Percentiles rank a stretch among this genome's conserved stretches.
These are phyloP conservation scores for Quercus glauca DNA, from an alignment of 306 rosid genomes.

Conservation along the genomic window DNA sequence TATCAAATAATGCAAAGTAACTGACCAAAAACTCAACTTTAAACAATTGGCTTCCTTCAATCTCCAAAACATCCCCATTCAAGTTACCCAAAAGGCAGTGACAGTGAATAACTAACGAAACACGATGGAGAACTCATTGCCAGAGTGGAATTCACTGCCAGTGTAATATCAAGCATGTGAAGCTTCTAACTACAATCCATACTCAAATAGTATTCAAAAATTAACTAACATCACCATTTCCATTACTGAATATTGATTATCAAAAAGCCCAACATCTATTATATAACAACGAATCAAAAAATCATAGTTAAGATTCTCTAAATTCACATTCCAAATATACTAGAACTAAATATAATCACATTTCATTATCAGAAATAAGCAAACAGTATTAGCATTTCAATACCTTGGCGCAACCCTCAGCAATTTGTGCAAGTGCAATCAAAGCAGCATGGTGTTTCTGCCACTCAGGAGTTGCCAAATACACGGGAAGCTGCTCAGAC, in stretches of 20 bases:
- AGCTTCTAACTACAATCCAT: background rate
- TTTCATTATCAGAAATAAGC: background rate
- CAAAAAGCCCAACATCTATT: too few species aligned
- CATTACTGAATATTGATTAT: background rate
- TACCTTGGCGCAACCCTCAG: slow-evolving; percentile 95
- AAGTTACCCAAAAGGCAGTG: background rate
- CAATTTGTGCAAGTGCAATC: slow-evolving; percentile 88
- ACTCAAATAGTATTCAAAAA: background rate
- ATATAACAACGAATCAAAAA: too few species aligned
- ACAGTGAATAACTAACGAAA: background rate
- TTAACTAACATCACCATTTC: background rate
- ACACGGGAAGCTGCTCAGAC: slow-evolving; percentile 79
- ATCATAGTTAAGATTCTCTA: background rate
- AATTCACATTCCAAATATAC: background rate
- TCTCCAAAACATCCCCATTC: background rate
- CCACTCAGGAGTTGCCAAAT: slow-evolving; percentile 91
- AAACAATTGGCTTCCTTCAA: too few species aligned
- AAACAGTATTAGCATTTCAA: background rate
- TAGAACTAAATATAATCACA: background rate
- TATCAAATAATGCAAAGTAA: background rate
- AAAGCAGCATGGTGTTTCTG: slow-evolving; percentile 91
- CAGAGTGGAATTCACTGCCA: background rate
- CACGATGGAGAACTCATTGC: background rate
- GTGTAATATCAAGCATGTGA: background rate
- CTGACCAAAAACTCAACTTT: background rate